phyloP scores from a whole-genome alignment of 805 yeast genomes.

The Lipomyces starkeyi region DNA sequence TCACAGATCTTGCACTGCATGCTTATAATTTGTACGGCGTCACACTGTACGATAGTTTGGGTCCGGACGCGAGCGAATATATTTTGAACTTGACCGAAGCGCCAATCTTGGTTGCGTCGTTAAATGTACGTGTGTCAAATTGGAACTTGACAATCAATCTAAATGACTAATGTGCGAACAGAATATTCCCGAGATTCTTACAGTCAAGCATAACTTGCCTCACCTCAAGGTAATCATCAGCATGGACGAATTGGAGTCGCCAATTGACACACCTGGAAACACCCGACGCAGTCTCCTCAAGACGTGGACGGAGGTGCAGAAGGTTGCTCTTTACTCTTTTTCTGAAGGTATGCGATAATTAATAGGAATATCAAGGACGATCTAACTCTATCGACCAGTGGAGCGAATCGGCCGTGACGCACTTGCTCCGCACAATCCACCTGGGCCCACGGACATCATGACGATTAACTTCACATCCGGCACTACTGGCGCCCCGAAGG shows the following conservation, averaged over 20 bases:
- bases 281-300: slow-evolving; percentile 48
- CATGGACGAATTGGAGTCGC: slow-evolving; percentile 54
- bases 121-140: slow-evolving; percentile 43
- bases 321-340: slow-evolving; percentile 29
- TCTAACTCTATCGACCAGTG: slow-evolving; percentile 49
- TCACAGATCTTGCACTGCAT: slow-evolving; percentile 70
- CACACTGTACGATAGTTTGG: slow-evolving; percentile 61
- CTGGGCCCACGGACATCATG: slow-evolving; percentile 58
- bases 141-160: not conserved
- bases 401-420: slow-evolving; percentile 53
- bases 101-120: slow-evolving; percentile 64
- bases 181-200: slow-evolving; percentile 55
- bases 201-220: slow-evolving; percentile 52
- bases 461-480: slow-evolving; percentile 78
- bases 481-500: slow-evolving; percentile 79
- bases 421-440: slow-evolving; percentile 56
- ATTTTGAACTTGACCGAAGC: slow-evolving; percentile 66
- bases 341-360: slow-evolving; percentile 11
- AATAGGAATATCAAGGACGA: not conserved
- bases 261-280: slow-evolving; percentile 41
- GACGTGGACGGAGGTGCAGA: slow-evolving; percentile 27
- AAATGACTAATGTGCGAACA: slow-evolving; percentile 37
- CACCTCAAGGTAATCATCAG: slow-evolving; percentile 59
- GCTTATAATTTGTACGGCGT: slow-evolving; percentile 60
- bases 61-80: slow-evolving; percentile 65